These are phyloP conservation scores for Amphicarpaea edgeworthii DNA, from an alignment of 306 rosid genomes.

Conservation along the genomic window DNA sequence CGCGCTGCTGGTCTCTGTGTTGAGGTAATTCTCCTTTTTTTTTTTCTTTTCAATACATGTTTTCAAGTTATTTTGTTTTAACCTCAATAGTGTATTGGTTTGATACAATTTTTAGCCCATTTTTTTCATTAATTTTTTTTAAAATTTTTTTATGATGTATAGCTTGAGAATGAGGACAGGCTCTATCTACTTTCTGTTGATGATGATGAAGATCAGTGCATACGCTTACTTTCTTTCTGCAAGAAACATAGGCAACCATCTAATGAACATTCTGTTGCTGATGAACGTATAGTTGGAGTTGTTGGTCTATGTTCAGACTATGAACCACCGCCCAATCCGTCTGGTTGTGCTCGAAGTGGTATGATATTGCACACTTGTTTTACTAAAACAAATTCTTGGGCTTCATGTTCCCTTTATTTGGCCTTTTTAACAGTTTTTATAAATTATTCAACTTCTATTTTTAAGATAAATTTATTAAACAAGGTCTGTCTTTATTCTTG, in stretches of 20 bases:
- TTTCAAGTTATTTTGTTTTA: constrained; percentile 36
- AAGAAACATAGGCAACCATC: constrained; percentile 97
- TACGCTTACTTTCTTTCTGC: constrained; percentile 95
- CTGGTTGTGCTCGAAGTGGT: constrained; percentile 99
- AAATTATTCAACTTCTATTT: constrained; percentile 6
- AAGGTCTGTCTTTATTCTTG: constrained; percentile 41
- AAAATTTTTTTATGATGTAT: constrained; percentile 38
- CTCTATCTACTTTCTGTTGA: constrained; percentile 89
- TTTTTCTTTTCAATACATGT: background rate
- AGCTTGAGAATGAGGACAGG: constrained; percentile 99
- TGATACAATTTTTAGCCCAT: constrained; percentile 20
- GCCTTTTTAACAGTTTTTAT: constrained; percentile 20
- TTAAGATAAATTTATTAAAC: constrained; percentile 12
- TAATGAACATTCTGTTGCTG: constrained; percentile 75
- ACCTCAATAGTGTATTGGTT: constrained; percentile 33
- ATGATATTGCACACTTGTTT: constrained; percentile 44
- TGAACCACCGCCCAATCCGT: constrained; percentile 81
- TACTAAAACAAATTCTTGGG: constrained; percentile 14
- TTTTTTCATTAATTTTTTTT: constrained; percentile 35
- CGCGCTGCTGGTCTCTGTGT: constrained; percentile 99
- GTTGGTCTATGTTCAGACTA: constrained; percentile 78
- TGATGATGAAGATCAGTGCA: constrained; percentile 96
- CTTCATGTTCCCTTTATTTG: constrained; percentile 4
- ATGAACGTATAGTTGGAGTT: constrained; percentile 72
- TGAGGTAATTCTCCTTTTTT: constrained; percentile 67